Base-by-base conservation (phyloP, 2,329 filamentous ascomycete genomes). In the Aspergillus oerlinghausenensis region DNA sequence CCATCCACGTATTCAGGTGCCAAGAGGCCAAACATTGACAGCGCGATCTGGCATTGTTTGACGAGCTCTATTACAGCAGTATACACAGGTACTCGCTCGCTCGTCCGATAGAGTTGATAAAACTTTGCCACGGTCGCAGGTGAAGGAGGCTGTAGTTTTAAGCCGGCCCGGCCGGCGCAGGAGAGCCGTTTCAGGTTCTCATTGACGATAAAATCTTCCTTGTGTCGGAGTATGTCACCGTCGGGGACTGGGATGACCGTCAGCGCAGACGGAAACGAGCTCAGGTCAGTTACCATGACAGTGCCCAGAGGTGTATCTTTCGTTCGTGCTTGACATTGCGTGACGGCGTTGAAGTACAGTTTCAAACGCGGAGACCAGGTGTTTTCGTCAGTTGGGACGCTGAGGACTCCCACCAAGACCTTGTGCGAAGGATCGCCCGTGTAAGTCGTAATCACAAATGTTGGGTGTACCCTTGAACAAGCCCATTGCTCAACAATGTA, bases 401-500 rank as follows among this genome's bases (percentile, higher is more conserved):
- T 87, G 49, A 97, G 77, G 9, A 97, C 87, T 3, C 88, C 87
- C 4, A 90, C 92, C 8, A 88, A 76, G n/a, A 96, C 86, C 0
- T 81, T 84, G 71, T 96, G 89, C 35, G 85, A 86, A 35, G 85
- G 81, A 66, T 97, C 92, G 54, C 93, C 94, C 0, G 93, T 97
- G 69, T 94, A 97, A 3, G 92, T 96, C 45, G 89, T 89, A 62
- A 97, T 95, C 51, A 96, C 84, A 61, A 96, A 89, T 17, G 93
- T 97, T 0, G 93, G 93, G 60, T 95, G 91, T 55, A 86, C 83
- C 52, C 94, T 86, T 11, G 93, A 97, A 74, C 92, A 97, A 5
- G 91, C 91, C 94, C 94, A 99, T 80, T 99, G 94, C 73, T 97
- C 94, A 62, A 97, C 91, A 17, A 97, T 77, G 73, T 97, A 97